phyloP scores from a whole-genome alignment of 2,329 filamentous ascomycete species.

The Trichoderma sp. region DNA sequence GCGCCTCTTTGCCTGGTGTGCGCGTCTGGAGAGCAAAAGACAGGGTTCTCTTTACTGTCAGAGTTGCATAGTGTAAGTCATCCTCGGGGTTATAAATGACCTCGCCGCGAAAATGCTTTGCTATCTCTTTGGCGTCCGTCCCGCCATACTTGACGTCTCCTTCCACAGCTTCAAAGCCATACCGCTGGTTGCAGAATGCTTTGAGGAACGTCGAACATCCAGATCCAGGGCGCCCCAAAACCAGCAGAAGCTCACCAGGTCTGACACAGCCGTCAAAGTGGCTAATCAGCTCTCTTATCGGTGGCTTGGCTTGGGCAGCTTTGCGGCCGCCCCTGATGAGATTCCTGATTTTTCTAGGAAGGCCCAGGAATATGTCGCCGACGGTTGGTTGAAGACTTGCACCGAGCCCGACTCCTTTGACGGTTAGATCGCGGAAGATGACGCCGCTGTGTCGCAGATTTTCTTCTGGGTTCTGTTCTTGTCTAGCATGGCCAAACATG shows the following conservation, averaged over 20 bases:
- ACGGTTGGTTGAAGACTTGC: constrained; percentile 56
- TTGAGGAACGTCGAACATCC: constrained; percentile 74
- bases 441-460: constrained; percentile 70
- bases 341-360: constrained; percentile 47
- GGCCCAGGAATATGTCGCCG: constrained; percentile 65
- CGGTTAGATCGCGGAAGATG: constrained; percentile 68
- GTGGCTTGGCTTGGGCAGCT: constrained; percentile 56
- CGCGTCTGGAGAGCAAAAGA: constrained; percentile 66
- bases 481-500: constrained; percentile 68
- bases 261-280: constrained; percentile 67
- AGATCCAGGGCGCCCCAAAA: constrained; percentile 66
- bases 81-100: constrained; percentile 69
- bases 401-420: constrained; percentile 68
- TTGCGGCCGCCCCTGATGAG: constrained; percentile 52
- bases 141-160: constrained; percentile 67
- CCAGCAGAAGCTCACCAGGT: constrained; percentile 69
- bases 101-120: constrained; percentile 58
- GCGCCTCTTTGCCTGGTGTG: constrained; percentile 51
- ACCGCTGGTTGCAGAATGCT: constrained; percentile 69
- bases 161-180: constrained; percentile 61
- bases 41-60: constrained; percentile 67
- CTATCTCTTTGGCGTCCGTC: constrained; percentile 46
- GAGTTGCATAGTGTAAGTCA: constrained; percentile 68
- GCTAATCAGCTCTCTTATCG: constrained; percentile 65
- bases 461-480: constrained; percentile 67